Evolutionary conservation across 2,329 filamentous ascomycete species (phyloP), one percentile per base, ranked within the genome.

Genomic region (Aureobasidium sp.): DNA sequence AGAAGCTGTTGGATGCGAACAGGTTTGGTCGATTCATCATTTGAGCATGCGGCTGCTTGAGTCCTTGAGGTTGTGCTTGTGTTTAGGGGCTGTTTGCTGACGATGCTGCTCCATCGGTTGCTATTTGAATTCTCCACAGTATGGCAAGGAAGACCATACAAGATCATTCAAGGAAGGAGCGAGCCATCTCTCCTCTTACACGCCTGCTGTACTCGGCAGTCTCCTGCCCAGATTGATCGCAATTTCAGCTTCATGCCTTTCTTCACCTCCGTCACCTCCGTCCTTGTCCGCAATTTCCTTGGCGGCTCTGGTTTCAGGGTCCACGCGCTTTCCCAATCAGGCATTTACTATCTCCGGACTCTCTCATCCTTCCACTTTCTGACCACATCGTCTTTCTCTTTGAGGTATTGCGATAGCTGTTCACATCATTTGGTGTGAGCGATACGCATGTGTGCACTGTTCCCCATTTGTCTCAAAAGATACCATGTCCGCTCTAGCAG

Each of bases 1-100:
- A 71, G 34, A 64, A 63, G 60, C 64, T 65, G 5, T 56, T 59
- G 21, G 60, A 56, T 4, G 48, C 56, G 49, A 63, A 62, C 6
- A 58, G 60, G 17, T 56, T 59, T 8, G 56, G 42, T 34, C 58
- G 58, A 39, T 60, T 62, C 62, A 63, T 63, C 4, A n/a, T n/a
- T n/a, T 6, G 16, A 10, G 16, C 17, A 32, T 45, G 29, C 11
- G 27, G 41, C 29, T 34, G 41, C 29, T 17, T 45, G 14, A 10
- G 34, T 27, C 40, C 40, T 42, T 30, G 40, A 42, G 25, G 42
- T 30, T 47, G 35, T 47, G 32, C 24, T 38, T 19, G 35, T 50
- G 34, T 30, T 50, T 50, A 22, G 17, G n/a, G n/a, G 22, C 5
- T 10, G 32, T 17, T 27, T 12, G 35, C 35, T 40, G 47, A 50